These are phyloP conservation scores for Fragilaria radians DNA, from an alignment of 108 stramenopile species.

Conservation along the genomic window DNA sequence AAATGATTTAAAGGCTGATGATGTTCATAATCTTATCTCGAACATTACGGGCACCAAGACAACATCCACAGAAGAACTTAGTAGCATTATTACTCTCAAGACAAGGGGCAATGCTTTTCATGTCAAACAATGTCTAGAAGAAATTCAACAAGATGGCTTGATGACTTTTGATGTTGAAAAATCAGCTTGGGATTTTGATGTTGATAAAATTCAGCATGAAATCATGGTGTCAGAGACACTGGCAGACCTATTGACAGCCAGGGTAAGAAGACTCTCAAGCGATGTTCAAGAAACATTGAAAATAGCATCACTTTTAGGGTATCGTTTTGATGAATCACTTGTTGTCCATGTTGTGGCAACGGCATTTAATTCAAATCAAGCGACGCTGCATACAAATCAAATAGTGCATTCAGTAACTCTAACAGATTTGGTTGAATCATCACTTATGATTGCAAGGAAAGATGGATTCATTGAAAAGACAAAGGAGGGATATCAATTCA, in stretches of 20 bases:
- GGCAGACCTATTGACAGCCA: background rate
- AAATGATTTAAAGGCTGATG: background rate
- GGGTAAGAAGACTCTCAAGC: background rate
- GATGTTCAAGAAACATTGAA: background rate
- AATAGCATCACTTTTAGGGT: background rate
- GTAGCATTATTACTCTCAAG: background rate
- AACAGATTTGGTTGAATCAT: background rate
- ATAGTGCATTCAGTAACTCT: background rate
- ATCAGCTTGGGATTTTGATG: background rate
- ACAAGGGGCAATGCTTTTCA: background rate
- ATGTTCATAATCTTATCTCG: background rate
- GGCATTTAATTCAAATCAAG: background rate
- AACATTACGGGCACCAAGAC: background rate
- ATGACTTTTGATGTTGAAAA: background rate
- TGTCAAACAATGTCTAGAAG: background rate
- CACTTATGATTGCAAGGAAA: background rate
- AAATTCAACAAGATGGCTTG: background rate
- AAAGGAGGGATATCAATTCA: background rate
- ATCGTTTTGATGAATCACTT: background rate
- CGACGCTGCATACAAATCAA: background rate
- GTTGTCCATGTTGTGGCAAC: background rate
- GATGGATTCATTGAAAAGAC: background rate
- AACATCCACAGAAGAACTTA: background rate
- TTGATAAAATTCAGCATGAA: background rate
- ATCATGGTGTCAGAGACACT: background rate